A percentile compares a stretch with the other conserved stretches of the same genome.
Conservation (phyloP, 179 eudicot genomes). For the Actinidia arguta region DNA sequence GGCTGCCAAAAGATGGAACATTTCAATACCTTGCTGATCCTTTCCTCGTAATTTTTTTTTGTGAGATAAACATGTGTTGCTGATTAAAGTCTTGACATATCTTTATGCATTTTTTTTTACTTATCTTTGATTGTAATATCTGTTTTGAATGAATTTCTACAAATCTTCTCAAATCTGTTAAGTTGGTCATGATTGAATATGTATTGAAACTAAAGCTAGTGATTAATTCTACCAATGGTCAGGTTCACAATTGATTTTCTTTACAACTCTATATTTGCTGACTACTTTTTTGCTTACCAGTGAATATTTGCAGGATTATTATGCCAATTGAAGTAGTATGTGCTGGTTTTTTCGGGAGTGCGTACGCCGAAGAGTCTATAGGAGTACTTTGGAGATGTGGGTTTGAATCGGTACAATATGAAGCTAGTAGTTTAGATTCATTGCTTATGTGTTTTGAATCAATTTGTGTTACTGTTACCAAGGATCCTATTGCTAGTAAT, state of each 20-base stretch:
- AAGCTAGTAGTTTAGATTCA: neutral
- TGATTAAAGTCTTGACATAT: neutral
- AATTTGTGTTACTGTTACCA: neutral
- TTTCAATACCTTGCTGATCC: neutral
- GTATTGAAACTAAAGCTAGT: slow-evolving; percentile 7
- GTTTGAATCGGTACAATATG: neutral
- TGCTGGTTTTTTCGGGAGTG: slow-evolving; percentile 88
- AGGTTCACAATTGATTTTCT: neutral
- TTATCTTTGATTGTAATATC: neutral
- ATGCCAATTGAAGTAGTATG: slow-evolving; percentile 87
- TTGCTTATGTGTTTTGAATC: slow-evolving; percentile 7
- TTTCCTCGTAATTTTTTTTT: neutral
- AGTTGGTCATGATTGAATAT: neutral
- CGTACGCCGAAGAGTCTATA: slow-evolving; percentile 70
- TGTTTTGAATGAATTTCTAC: neutral
- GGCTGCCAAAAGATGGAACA: neutral
- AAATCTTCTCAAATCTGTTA: neutral
- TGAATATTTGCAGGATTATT: slow-evolving; percentile 71
- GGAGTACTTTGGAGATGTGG: slow-evolving; percentile 4
- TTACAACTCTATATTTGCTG: slow-evolving; percentile 17
- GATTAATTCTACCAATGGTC: neutral
- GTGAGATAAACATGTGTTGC: neutral
- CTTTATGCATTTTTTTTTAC: neutral
- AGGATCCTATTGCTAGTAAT: too few relatives aligned
- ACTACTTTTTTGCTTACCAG: slow-evolving; percentile 18